Evolutionary conservation across 2,329 filamentous ascomycete genomes (phyloP).

Genomic region (Beauveria scarabaeidicola): DNA sequence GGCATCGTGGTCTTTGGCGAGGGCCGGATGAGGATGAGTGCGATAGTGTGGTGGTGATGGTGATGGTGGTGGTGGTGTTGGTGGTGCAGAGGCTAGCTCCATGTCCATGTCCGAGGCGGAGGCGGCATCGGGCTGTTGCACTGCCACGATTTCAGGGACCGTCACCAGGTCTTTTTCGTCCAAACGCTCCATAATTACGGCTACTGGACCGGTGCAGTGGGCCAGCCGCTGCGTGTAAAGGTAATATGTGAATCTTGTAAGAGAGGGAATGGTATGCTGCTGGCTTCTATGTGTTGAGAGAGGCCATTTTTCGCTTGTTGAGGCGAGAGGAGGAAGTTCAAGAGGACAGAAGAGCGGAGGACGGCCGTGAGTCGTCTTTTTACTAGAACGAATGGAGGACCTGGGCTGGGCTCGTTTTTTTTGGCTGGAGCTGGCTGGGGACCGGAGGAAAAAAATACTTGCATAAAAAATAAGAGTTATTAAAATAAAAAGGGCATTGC

Average conservation of each 20-base stretch:
- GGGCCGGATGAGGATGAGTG: not conserved
- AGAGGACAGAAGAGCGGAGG: not conserved
- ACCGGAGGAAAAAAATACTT: not conserved
- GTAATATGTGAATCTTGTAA: not conserved
- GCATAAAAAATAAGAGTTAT: not conserved
- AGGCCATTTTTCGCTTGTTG: not conserved
- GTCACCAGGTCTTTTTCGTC: conserved; percentile 3
- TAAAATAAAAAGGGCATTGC: not conserved
- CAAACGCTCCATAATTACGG: conserved; percentile 8
- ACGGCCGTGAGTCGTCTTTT: not conserved
- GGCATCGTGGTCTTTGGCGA: not conserved
- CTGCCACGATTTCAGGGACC: conserved; percentile 10
- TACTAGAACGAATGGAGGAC: not conserved
- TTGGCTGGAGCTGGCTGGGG: not conserved
- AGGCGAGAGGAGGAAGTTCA: not conserved
- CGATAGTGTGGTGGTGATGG: not conserved
- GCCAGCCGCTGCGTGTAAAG: conserved; percentile 1
- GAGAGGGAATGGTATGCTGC: not conserved
- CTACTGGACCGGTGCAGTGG: not conserved
- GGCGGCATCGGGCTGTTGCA: conserved; percentile 8
- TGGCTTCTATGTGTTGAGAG: not conserved
- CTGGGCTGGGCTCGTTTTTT: not conserved
- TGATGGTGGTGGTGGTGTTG: not conserved
- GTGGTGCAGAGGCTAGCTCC: not conserved
- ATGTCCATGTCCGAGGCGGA: not conserved